A percentile compares a stretch with the other conserved stretches of the same genome.
phyloP scores from a whole-genome alignment of 371 early-diverging fungal species.

The Basidiobolus meristosporus region DNA sequence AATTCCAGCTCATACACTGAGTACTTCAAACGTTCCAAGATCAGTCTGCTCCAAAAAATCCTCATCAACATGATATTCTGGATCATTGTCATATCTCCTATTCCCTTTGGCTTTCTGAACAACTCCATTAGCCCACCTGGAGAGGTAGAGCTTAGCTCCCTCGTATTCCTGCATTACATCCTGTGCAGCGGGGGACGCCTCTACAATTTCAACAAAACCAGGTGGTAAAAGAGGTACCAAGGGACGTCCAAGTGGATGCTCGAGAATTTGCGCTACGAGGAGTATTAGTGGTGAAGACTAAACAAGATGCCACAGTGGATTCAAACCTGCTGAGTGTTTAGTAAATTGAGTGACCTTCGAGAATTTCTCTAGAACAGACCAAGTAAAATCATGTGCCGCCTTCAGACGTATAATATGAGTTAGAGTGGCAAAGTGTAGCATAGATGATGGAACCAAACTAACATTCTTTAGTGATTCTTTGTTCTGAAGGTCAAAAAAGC shows the following conservation, averaged over 20 bases:
- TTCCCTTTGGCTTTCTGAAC: slow-evolving; percentile 16
- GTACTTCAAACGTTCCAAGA: slow-evolving; percentile 38
- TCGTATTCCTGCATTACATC: slow-evolving; percentile 53
- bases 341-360: slow-evolving; percentile 66
- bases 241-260: slow-evolving; percentile 61
- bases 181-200: slow-evolving; percentile 22
- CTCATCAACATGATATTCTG: background rate
- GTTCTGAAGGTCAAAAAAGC: background rate
- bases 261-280: slow-evolving; percentile 33
- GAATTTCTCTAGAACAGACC: slow-evolving; percentile 68
- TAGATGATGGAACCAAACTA: background rate
- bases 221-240: slow-evolving; percentile 52
- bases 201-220: slow-evolving; percentile 24
- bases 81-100: slow-evolving; percentile 11
- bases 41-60: slow-evolving; percentile 24
- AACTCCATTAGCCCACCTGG: slow-evolving; percentile 51
- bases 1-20: slow-evolving; percentile 16
- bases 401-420: slow-evolving; percentile 4
- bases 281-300: background rate
- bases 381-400: slow-evolving; percentile 49
- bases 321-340: slow-evolving; percentile 36
- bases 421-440: background rate
- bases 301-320: background rate
- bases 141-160: slow-evolving; percentile 55
- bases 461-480: background rate